Conservation (phyloP, 495 filamentous ascomycete genomes). For the Penicillium diatomitis region DNA sequence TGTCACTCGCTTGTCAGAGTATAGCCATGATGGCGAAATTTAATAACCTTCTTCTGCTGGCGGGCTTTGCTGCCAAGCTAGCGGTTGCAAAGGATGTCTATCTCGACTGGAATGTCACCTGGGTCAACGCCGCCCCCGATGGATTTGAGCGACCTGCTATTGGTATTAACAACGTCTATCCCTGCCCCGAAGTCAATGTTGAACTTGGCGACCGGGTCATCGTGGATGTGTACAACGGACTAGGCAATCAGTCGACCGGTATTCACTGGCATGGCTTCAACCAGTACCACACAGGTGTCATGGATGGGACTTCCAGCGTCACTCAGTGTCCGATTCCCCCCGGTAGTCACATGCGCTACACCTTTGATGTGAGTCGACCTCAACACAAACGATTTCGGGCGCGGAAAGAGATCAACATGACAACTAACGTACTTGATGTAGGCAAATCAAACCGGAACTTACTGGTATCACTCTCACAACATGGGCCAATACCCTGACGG, state of each 20-base stretch:
- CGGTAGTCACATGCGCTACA: constrained; percentile 50
- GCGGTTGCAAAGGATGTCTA: constrained; percentile 23
- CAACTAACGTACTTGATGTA: constrained; percentile 23
- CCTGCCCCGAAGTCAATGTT: constrained; percentile 58
- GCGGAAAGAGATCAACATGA: neutral
- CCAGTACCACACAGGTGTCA: constrained; percentile 50
- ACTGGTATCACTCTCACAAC: constrained; percentile 79
- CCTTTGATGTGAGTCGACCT: constrained; percentile 55
- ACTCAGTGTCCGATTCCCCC: constrained; percentile 64
- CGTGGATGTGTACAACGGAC: constrained; percentile 62
- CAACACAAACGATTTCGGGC: constrained; percentile 1
- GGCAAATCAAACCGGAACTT: constrained; percentile 68
- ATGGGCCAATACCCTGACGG: constrained; percentile 74
- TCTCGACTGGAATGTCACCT: constrained; percentile 64
- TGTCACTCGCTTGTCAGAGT: constrained; percentile 13
- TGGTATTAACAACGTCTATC: constrained; percentile 79
- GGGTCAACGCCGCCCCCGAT: constrained; percentile 78
- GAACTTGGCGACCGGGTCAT: constrained; percentile 64
- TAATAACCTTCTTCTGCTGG: constrained; percentile 12
- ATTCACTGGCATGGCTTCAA: constrained; percentile 62
- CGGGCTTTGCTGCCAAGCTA: constrained; percentile 15
- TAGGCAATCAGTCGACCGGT: constrained; percentile 65
- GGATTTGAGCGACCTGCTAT: constrained; percentile 61
- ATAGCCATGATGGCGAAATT: constrained; percentile 13
- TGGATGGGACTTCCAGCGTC: constrained; percentile 54